Base-by-base conservation (phyloP, 78 protist genomes). In the Dictyostelium purpureum region DNA sequence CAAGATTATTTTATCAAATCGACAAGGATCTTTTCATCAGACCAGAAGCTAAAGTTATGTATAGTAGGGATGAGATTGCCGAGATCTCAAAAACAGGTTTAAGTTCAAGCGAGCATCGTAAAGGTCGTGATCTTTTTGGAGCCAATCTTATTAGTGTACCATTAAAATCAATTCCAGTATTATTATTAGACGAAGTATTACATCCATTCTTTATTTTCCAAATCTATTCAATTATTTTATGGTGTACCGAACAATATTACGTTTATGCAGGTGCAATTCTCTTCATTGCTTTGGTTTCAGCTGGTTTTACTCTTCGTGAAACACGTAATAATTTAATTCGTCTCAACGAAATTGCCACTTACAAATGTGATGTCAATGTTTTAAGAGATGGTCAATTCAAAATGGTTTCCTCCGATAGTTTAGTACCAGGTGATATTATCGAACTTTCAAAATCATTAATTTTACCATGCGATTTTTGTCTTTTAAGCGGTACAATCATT, bases 151-250 rank as follows among this genome's bases (percentile, higher is more conserved):
- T 85, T 16, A 37, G 65, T 59, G 70, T 85, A 16, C 92, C 92
- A 40, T 28, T 85, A 61, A 92, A 93, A 67, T 69, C 94, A 7
- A 88, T 77, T 35, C 82, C 87, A n/a, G n/a, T 54, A 57, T 35
- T 96, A 69, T 88, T 96, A 11, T 19, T 96, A 9, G 95, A 93
- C 12, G 97, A 97, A 51, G 88, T 85, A 16, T 67, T 97, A 51
- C 95, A 96, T 79, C 99, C 99, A 38, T 97, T 97, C 87, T 96
- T 94, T 77, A 51, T 97, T 31, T 97, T 97, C 65, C 99, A 97
- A 90, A 57, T 96, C 7, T 82, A 67, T 43, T 24, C 79, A 31
- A 59, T 96, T 52, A 28, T 81, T 1, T 28, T 97, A 59, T 97
- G 99, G 99, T 2, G n/a, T n/a, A 6, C 87, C 18, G 96, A 94